Evolutionary conservation across 768 basidiomycete genomes (phyloP), one percentile per base, ranked within the genome.

Genomic region (Plicaturopsis crispa): DNA sequence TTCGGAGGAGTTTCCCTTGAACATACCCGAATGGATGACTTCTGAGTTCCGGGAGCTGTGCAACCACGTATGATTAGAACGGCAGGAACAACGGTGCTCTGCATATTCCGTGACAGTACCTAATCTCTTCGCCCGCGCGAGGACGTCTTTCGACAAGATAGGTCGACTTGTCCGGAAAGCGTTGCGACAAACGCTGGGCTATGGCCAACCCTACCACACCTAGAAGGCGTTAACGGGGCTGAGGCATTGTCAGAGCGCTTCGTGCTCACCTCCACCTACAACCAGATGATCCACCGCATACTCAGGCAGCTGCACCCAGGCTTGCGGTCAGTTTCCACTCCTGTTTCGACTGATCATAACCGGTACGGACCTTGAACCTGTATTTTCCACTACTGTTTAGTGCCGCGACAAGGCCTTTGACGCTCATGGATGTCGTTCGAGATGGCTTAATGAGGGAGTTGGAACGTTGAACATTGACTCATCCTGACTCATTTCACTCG

Each of bases 251-350:
- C 18, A 31, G 18, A 14, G 36, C 35, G 32, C 58, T 46, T 46
- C n/a, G n/a, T n/a, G n/a, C n/a, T n/a, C n/a, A 76, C 91, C 94
- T 64, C 83, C 94, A 8, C 94, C 94, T 17, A 98, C 68, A 12
- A 98, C 73, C 17, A 96, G 63, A 56, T 85, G 81, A 54, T 98
- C 94, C 21, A 93, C 78, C 2, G 63, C 67, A 23, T 63, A 69
- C 46, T 87, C 80, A 4, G 92, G 88, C 12, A 61, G 57, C 75
- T 86, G 35, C 18, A 33, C 35, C 19, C 13, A 21, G 26, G 32
- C 34, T 37, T 33, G n/a, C n/a, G n/a, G n/a, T n/a, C n/a, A n/a
- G n/a, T n/a, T n/a, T n/a, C n/a, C n/a, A n/a, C n/a, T n/a, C n/a
- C n/a, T n/a, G n/a, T n/a, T n/a, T n/a, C n/a, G n/a, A n/a, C n/a